A percentile compares a stretch with the other conserved stretches of the same genome.
Evolutionary conservation across 345 rosid genomes (phyloP).

Genomic region (Raphanus raphanistrum): DNA sequence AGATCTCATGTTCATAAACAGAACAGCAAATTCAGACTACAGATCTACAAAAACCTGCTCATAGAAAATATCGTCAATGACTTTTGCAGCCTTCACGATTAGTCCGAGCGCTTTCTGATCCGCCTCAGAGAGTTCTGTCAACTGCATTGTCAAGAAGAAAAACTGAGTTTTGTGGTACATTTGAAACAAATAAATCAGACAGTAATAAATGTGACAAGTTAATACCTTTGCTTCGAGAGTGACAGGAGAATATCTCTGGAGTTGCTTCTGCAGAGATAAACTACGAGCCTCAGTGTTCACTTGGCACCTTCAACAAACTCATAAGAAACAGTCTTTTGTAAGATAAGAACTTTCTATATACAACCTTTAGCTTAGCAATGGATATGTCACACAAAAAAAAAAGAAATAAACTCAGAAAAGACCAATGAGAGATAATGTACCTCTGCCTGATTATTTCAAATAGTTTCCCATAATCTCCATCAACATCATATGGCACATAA

Average conservation of each 20-base stretch:
- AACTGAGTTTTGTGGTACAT: background rate
- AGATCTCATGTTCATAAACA: conserved; percentile 1
- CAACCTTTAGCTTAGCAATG: background rate
- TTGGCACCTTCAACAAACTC: conserved; percentile 59
- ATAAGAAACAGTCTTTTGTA: conserved; percentile 22
- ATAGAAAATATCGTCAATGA: conserved; percentile 76
- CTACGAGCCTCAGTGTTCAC: conserved; percentile 53
- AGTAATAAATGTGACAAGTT: conserved; percentile 3
- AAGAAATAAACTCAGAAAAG: background rate
- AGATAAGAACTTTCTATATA: conserved; percentile 8
- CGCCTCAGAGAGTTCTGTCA: conserved; percentile 61
- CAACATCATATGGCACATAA: conserved; percentile 73
- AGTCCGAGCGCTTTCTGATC: conserved; percentile 67
- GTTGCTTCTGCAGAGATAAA: conserved; percentile 69
- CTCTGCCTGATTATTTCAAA: conserved; percentile 67
- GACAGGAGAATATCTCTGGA: conserved; percentile 71
- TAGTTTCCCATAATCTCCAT: conserved; percentile 69
- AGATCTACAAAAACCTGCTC: conserved; percentile 56
- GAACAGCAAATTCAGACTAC: background rate
- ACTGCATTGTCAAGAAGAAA: conserved; percentile 47
- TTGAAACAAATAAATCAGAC: conserved; percentile 1
- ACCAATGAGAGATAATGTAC: conserved; percentile 41
- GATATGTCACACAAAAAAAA: background rate
- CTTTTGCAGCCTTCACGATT: conserved; percentile 75
- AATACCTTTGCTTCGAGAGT: conserved; percentile 69